Percentiles rank a stretch among this genome's conserved stretches.
phyloP scores from a whole-genome alignment of 208 protist genomes.

The Crithidia sp. region DNA sequence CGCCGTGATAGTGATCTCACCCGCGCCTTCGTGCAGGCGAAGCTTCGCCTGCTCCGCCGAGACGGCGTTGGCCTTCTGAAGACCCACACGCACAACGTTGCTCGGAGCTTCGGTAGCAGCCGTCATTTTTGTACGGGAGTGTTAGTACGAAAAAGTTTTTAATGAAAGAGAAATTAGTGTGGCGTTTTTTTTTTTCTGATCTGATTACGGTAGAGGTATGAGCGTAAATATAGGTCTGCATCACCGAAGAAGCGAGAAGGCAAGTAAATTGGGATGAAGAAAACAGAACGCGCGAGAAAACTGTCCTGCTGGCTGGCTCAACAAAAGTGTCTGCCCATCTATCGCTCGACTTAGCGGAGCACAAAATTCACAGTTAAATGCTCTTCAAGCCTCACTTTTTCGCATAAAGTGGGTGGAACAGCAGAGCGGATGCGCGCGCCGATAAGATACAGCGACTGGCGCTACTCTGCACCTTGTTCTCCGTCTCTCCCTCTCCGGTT shows the following conservation, averaged over 20 bases:
- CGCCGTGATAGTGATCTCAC: constrained; percentile 46
- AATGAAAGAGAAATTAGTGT: neutral
- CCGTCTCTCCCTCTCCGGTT: too few relatives aligned
- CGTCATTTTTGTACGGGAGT: constrained; percentile 8
- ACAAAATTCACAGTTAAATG: too few relatives aligned
- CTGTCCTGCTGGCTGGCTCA: too few relatives aligned
- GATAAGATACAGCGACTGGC: too few relatives aligned
- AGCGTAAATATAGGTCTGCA: neutral
- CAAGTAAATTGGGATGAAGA: neutral
- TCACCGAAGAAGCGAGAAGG: too few relatives aligned
- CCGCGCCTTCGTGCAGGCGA: constrained; percentile 44
- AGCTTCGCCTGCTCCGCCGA: constrained; percentile 57
- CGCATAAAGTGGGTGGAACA: too few relatives aligned
- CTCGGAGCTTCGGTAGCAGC: constrained; percentile 19
- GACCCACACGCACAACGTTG: constrained; percentile 48
- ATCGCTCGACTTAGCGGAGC: too few relatives aligned
- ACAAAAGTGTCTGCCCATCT: too few relatives aligned
- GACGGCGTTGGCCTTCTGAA: constrained; percentile 50
- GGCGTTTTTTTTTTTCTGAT: too few relatives aligned
- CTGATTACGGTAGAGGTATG: neutral
- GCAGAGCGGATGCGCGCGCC: too few relatives aligned
- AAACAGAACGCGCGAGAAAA: neutral
- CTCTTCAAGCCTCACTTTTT: too few relatives aligned
- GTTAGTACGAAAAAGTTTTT: constrained; percentile 1
- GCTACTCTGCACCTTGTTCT: too few relatives aligned